Conservation (phyloP, 2,329 filamentous ascomycete species). For the Exophiala viscosa region DNA sequence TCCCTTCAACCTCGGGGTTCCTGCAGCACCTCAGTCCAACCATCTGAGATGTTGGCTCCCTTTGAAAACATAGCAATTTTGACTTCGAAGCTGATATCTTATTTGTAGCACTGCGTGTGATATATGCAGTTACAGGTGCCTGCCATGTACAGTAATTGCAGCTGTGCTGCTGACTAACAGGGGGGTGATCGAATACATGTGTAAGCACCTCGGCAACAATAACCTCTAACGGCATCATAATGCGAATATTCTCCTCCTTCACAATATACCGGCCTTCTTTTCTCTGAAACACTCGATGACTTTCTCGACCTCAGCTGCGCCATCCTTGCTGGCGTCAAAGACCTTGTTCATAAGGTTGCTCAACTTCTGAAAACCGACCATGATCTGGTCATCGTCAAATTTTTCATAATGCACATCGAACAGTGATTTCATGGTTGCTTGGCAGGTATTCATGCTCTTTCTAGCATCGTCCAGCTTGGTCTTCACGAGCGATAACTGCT, state of each 20-base stretch:
- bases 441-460: constrained; percentile 16
- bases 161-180: no score
- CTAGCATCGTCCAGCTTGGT: constrained; percentile 11
- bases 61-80: no score
- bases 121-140: no score
- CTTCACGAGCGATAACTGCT: constrained; percentile 17
- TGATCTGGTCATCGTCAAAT: constrained; percentile 18
- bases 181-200: no score
- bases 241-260: not conserved
- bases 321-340: constrained; percentile 16
- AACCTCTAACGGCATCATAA: no score
- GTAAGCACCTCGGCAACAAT: no score
- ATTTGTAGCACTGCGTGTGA: no score
- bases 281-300: constrained; percentile 8
- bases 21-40: no score
- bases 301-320: constrained; percentile 13
- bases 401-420: constrained; percentile 14
- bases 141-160: no score
- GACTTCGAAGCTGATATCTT: no score
- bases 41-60: no score
- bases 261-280: not conserved
- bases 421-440: constrained; percentile 17
- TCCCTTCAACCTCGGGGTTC: no score
- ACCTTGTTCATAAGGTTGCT: constrained; percentile 17
- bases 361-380: constrained; percentile 15